These are phyloP conservation scores for Candida dendrica DNA, from an alignment of 805 yeast species.

Conservation along the genomic window DNA sequence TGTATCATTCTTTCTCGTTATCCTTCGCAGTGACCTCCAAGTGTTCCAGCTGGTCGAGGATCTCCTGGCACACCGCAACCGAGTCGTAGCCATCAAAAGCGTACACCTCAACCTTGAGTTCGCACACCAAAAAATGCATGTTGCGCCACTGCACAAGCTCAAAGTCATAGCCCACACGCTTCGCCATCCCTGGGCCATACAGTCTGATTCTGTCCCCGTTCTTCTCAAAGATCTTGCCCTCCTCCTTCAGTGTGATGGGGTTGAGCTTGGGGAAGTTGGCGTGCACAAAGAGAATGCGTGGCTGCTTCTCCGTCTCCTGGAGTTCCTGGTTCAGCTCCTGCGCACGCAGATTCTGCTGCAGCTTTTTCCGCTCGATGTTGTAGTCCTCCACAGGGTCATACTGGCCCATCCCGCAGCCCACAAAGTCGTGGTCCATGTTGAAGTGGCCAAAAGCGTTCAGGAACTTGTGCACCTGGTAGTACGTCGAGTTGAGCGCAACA, in stretches of 20 bases:
- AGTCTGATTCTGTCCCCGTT: slow-evolving; percentile 45
- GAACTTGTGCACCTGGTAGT: slow-evolving; percentile 52
- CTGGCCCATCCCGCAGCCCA: slow-evolving; percentile 63
- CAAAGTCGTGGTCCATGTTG: slow-evolving; percentile 30
- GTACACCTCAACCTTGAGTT: slow-evolving; percentile 35
- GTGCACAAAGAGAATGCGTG: slow-evolving; percentile 46
- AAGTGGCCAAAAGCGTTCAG: slow-evolving; percentile 50
- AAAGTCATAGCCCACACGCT: slow-evolving; percentile 47
- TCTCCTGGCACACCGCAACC: slow-evolving; percentile 40
- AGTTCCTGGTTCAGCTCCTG: slow-evolving; percentile 11
- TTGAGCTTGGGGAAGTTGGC: slow-evolving; percentile 63
- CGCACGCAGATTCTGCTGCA: slow-evolving; percentile 7
- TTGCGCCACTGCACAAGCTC: slow-evolving; percentile 53
- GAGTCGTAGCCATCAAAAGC: slow-evolving; percentile 35
- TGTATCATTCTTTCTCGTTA: slow-evolving; percentile 23
- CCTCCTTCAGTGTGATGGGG: slow-evolving; percentile 45
- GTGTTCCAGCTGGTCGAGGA: slow-evolving; percentile 37
- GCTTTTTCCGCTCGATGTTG: slow-evolving; percentile 21
- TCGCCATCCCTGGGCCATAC: slow-evolving; percentile 50
- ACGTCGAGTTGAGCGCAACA: slow-evolving; percentile 49
- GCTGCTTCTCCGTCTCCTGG: slow-evolving; percentile 13
- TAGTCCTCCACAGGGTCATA: slow-evolving; percentile 50
- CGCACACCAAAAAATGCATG: slow-evolving; percentile 50
- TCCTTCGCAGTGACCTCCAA: slow-evolving; percentile 30
- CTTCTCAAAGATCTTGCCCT: slow-evolving; percentile 32